Base-by-base conservation (phyloP, 371 early-diverging fungal species). In the Apophysomyces ossiformis region DNA sequence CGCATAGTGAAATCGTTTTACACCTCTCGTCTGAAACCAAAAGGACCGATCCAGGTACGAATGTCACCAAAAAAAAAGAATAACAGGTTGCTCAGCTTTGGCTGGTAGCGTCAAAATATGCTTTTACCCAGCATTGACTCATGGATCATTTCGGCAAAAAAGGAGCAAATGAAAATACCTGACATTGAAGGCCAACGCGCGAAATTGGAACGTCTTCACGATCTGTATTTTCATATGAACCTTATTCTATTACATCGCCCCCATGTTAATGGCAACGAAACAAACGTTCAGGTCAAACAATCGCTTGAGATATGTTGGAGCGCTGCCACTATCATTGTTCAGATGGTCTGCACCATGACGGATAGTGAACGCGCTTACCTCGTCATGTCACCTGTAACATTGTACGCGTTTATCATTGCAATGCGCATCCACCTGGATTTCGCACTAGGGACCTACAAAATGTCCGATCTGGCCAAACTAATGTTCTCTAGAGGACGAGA, bases 191-290 rank as follows among this genome's bases (percentile, higher is more conserved):
- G 54, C 21, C 54, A 50, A 50, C 18, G 54, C 21, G 54, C n/a
- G 21, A 56, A 67, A 41, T 56, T 67, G 61, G 67, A 41, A 18
- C 37, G 60, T 39, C 18, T 67, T 7, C 38, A 61, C 9, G 57
- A 60, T n/a, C 54, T 67, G n/a, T 45, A 60, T 37, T 57, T 60
- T 50, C 57, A 61, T 32, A 60, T 56, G 13, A 32, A 57, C 5
- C 37, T 83, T 56, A 78, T 83, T 3, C 47, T 83, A 3, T 50
- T 83, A 15, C 83, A 83, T 58, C 70, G 75, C 18, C 83, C 83
- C 1, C 77, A 78, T 61, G 67, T 80, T 21, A 63, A 75, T 15
- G 76, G 77, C 8, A 50, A 21, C 8, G 54, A n/a, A 6, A 21
- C 8, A 4, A 21, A 50, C 21, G 54, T 26, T 5, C n/a, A 50